These are phyloP conservation scores for Aureobasidium sp. DNA, from an alignment of 2,329 filamentous ascomycete species.

Conservation along the genomic window DNA sequence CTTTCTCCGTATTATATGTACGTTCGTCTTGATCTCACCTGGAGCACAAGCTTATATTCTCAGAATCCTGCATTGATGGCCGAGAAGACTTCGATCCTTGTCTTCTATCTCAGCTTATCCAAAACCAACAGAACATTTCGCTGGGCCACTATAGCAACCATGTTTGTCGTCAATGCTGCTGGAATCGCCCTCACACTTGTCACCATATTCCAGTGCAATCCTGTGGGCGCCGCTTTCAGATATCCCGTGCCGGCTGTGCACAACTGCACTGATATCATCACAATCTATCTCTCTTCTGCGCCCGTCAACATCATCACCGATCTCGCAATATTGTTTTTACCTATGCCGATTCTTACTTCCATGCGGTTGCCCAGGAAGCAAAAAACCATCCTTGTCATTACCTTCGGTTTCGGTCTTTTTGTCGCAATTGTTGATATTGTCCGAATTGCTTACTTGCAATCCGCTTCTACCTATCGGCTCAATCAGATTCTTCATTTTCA, in stretches of 20 bases:
- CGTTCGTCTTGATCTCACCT: background rate
- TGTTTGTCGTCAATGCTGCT: conserved; percentile 70
- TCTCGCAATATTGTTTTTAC: conserved; percentile 76
- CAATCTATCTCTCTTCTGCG: conserved; percentile 64
- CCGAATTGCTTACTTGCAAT: conserved; percentile 81
- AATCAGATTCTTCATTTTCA: conserved; percentile 32
- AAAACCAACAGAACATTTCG: conserved; percentile 71
- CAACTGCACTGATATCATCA: conserved; percentile 55
- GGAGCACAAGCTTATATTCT: conserved; percentile 36
- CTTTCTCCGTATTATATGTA: conserved; percentile 53
- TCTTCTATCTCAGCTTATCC: conserved; percentile 81
- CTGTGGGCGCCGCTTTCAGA: conserved; percentile 62
- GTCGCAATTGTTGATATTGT: conserved; percentile 83
- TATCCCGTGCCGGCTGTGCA: conserved; percentile 38
- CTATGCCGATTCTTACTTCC: conserved; percentile 78
- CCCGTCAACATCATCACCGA: conserved; percentile 91
- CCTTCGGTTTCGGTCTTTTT: conserved; percentile 81
- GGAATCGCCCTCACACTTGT: conserved; percentile 75
- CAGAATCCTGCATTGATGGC: conserved; percentile 78
- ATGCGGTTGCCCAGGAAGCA: conserved; percentile 81
- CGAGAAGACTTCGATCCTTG: conserved; percentile 84
- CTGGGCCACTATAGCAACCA: conserved; percentile 71
- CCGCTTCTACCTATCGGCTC: conserved; percentile 50
- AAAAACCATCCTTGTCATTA: conserved; percentile 78
- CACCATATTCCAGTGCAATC: conserved; percentile 80